phyloP scores from a whole-genome alignment of 192 early-diverging fungal genomes.

The Phlyctochytrium planicorne region DNA sequence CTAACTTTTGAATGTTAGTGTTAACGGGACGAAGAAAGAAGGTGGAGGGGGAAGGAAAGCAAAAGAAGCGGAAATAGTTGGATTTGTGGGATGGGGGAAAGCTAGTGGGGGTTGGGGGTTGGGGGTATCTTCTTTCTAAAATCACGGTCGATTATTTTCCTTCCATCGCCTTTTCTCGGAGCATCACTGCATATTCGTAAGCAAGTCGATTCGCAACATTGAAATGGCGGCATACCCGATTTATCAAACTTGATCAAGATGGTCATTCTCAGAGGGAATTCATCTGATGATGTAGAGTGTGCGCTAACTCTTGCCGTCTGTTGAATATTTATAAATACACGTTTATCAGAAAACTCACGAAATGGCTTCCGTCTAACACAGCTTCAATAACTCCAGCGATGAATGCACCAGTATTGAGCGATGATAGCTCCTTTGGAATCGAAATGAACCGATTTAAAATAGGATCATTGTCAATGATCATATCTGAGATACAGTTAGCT shows the following conservation, averaged over 20 bases:
- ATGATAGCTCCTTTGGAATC: slow-evolving; percentile 88
- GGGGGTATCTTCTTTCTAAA: no score
- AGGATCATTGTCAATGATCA: slow-evolving; percentile 99
- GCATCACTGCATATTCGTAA: slow-evolving; percentile 23
- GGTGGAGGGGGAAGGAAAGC: not conserved
- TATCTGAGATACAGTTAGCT: slow-evolving; percentile 58
- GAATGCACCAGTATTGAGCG: slow-evolving; percentile 92
- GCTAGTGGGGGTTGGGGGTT: no score
- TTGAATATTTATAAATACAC: not conserved
- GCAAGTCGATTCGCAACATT: not conserved
- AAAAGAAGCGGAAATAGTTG: not conserved
- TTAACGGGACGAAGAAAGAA: not conserved
- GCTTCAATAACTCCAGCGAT: slow-evolving; percentile 96
- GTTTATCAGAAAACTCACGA: slow-evolving; percentile 56
- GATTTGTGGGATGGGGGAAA: not conserved
- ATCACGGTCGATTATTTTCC: slow-evolving; percentile 11
- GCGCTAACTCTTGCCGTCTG: slow-evolving; percentile 81
- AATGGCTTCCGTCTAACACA: slow-evolving; percentile 84
- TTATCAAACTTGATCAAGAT: slow-evolving; percentile 94
- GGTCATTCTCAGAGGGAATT: slow-evolving; percentile 85
- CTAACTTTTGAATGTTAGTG: not conserved
- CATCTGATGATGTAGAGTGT: slow-evolving; percentile 85
- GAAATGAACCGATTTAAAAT: slow-evolving; percentile 86
- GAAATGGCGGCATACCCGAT: slow-evolving; percentile 20
- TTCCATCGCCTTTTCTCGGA: slow-evolving; percentile 33